Percentiles rank a stretch among this genome's conserved stretches.
Conservation (phyloP, 139 green algal genomes). For the Axilococcus clingmanii region DNA sequence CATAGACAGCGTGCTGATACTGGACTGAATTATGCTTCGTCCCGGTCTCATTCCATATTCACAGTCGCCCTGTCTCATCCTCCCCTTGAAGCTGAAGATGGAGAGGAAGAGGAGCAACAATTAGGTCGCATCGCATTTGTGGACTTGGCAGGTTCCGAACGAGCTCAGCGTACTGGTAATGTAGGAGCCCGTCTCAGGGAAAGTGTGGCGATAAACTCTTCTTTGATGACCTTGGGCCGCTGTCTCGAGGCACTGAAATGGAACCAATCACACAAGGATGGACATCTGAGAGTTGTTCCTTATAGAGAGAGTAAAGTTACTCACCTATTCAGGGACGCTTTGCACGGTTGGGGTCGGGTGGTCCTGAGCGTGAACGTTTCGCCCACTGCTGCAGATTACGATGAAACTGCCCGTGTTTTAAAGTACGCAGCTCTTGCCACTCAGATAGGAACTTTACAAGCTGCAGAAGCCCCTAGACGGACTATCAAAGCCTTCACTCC, state of each 20-base stretch:
- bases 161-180: slow-evolving; percentile 54
- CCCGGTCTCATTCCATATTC: slow-evolving; percentile 68
- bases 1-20: slow-evolving; percentile 51
- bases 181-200: slow-evolving; percentile 59
- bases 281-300: slow-evolving; percentile 35
- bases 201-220: slow-evolving; percentile 70
- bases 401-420: slow-evolving; percentile 58
- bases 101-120: slow-evolving; percentile 3
- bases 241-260: slow-evolving; percentile 67
- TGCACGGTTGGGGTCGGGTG: slow-evolving; percentile 62
- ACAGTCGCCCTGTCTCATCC: neutral
- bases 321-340: slow-evolving; percentile 40
- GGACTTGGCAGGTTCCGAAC: slow-evolving; percentile 68
- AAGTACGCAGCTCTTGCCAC: slow-evolving; percentile 39
- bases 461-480: slow-evolving; percentile 28
- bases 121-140: slow-evolving; percentile 52
- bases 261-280: slow-evolving; percentile 54
- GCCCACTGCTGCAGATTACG: slow-evolving; percentile 44
- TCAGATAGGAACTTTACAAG: slow-evolving; percentile 35
- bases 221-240: slow-evolving; percentile 62
- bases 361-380: slow-evolving; percentile 60
- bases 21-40: slow-evolving; percentile 52
- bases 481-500: slow-evolving; percentile 23
- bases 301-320: slow-evolving; percentile 49
- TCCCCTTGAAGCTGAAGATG: slow-evolving; percentile 3